These are phyloP conservation scores for Clavaria fumosa DNA, from an alignment of 768 basidiomycete species.

Conservation along the genomic window DNA sequence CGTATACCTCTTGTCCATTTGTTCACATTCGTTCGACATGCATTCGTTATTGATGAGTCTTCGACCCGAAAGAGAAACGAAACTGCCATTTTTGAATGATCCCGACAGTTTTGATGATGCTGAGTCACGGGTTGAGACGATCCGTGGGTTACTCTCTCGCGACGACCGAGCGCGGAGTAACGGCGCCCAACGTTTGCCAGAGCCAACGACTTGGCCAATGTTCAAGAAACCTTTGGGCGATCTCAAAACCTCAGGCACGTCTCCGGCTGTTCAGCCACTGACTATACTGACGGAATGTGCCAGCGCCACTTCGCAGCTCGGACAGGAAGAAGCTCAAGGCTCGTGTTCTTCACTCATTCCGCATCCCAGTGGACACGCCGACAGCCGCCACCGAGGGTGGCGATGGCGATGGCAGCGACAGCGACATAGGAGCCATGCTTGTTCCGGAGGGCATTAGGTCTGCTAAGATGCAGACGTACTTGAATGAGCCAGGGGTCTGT, in stretches of 20 bases:
- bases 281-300: background rate
- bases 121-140: too few relatives aligned
- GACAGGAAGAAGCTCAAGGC: constrained; percentile 61
- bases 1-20: too few relatives aligned
- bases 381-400: too few relatives aligned
- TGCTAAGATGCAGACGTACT: constrained; percentile 51
- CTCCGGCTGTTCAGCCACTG: background rate
- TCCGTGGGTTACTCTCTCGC: too few relatives aligned
- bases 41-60: too few relatives aligned
- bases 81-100: too few relatives aligned
- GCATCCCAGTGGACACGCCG: constrained; percentile 33
- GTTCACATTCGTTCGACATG: too few relatives aligned
- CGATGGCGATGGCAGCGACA: constrained; percentile 26
- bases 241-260: constrained; percentile 42
- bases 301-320: constrained; percentile 54
- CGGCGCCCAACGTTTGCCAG: too few relatives aligned
- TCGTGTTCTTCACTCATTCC: constrained; percentile 25
- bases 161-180: too few relatives aligned
- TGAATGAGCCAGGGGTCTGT: constrained; percentile 50
- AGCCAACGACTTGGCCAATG: too few relatives aligned
- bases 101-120: too few relatives aligned
- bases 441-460: constrained; percentile 62
- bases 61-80: too few relatives aligned
- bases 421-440: constrained; percentile 34
- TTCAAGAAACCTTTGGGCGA: constrained; percentile 66